Conservation (phyloP, 2,329 filamentous ascomycete species). For the Colletotrichum zoysiae region DNA sequence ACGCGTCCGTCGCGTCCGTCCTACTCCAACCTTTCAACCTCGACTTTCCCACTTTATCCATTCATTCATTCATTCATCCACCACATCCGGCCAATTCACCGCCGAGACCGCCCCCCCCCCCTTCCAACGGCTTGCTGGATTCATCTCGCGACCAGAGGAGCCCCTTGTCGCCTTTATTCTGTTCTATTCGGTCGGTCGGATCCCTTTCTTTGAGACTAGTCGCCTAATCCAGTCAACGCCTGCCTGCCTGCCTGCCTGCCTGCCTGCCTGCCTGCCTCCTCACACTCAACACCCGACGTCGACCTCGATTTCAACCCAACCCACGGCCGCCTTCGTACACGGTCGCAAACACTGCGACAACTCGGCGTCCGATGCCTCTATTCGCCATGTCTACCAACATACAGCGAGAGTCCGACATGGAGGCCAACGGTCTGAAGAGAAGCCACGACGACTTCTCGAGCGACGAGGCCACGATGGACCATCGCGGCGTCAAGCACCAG, state of each 20-base stretch:
- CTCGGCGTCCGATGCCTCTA: conserved; percentile 58
- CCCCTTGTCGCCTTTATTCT: conserved; percentile 4
- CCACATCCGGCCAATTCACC: conserved; percentile 4
- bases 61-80: no score
- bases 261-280: no score
- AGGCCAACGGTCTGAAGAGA: conserved; percentile 58
- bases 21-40: conserved; percentile 20
- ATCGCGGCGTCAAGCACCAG: conserved; percentile 38
- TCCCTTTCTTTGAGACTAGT: not conserved
- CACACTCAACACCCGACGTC: not conserved
- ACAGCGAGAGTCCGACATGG: conserved; percentile 53
- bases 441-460: conserved; percentile 60
- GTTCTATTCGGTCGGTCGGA: not conserved
- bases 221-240: not conserved
- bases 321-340: not conserved
- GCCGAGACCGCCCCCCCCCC: conserved; percentile 12
- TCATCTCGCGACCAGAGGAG: not conserved
- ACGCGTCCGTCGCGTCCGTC: conserved; percentile 51
- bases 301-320: not conserved
- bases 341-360: conserved; percentile 28
- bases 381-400: conserved; percentile 62
- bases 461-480: conserved; percentile 46
- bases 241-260: no score
- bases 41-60: conserved; percentile 24
- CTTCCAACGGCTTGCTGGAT: conserved; percentile 4